Evolutionary conservation across 495 filamentous ascomycete genomes (phyloP), one percentile per base, ranked within the genome.

Genomic region (Penicillium arizonense): DNA sequence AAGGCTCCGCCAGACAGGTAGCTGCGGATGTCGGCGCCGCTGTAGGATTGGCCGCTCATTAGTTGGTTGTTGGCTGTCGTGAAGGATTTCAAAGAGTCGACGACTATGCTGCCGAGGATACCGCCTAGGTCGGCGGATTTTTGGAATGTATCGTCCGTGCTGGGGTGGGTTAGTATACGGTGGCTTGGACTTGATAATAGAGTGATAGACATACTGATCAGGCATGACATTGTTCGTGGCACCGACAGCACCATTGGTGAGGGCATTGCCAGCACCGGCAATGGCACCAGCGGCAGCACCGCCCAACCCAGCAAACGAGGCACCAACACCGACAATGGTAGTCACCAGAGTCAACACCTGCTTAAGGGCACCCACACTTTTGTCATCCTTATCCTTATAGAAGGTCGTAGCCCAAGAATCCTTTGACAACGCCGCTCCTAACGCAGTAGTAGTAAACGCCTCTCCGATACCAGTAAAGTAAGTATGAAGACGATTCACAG

Each of bases 41-140:
- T 41, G 44, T 67, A 69, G 20, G 18, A 37, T 7, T 62, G 28
- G 38, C 61, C 64, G 26, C 39, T 32, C 64, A 67, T 63, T 3
- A 69, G 44, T 6, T 59, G 35, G 39, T 67, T 61, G 24, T 69
- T 69, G 32, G 58, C 57, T 3, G 42, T 47, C 8, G 52, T 65
- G 55, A 63, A 63, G 4, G 50, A 48, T 11, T 59, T 53, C 47
- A 57, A 44, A 5, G 59, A 45, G 43, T 52, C 56, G 16, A 58
- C 23, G 5, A 63, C 62, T 24, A 65, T 53, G 0, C 23, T 50
- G 39, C 55, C 56, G 5, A 67, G 49, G 12, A 59, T 58, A 3
- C 44, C 52, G 11, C 64, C 58, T n/a, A 67, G 54, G 21, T 63
- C 54, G 38, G 64, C 66, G 9, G 61, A 65, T 49, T 55, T 67